phyloP scores from a whole-genome alignment of 805 yeast species.

The Kodamaea neixiangensis region DNA sequence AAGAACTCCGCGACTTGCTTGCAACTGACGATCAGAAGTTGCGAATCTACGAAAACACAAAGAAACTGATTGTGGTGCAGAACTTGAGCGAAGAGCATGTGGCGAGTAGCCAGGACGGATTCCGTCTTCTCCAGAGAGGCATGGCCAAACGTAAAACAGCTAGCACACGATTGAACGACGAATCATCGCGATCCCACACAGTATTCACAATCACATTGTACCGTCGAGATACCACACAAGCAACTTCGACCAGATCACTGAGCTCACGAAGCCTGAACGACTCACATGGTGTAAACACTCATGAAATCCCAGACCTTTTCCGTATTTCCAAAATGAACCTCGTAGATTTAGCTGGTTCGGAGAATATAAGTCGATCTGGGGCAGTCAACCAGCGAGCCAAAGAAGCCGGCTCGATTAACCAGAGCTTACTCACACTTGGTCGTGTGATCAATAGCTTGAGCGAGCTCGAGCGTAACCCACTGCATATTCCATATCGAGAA shows the following conservation, averaged over 20 bases:
- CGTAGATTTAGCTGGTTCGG: slow-evolving; percentile 95
- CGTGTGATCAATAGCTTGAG: slow-evolving; percentile 71
- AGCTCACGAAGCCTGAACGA: neutral
- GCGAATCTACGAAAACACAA: slow-evolving; percentile 37
- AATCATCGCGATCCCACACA: slow-evolving; percentile 76
- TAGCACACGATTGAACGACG: slow-evolving; percentile 70
- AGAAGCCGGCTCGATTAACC: slow-evolving; percentile 93
- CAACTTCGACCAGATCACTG: neutral
- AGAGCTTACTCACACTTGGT: slow-evolving; percentile 82
- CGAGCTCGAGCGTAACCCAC: slow-evolving; percentile 18
- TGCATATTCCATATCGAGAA: slow-evolving; percentile 85
- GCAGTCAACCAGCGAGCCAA: slow-evolving; percentile 83
- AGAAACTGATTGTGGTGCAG: slow-evolving; percentile 50
- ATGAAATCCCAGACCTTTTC: slow-evolving; percentile 16
- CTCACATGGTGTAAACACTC: slow-evolving; percentile 5
- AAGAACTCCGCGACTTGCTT: slow-evolving; percentile 75
- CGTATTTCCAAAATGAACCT: slow-evolving; percentile 70
- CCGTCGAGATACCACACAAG: slow-evolving; percentile 42
- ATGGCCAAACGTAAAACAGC: slow-evolving; percentile 64
- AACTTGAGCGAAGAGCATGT: slow-evolving; percentile 65
- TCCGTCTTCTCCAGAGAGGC: slow-evolving; percentile 57
- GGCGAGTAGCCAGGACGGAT: slow-evolving; percentile 55
- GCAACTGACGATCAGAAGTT: slow-evolving; percentile 45
- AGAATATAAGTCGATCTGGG: slow-evolving; percentile 84
- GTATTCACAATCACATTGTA: slow-evolving; percentile 66